Evolutionary conservation across 345 rosid genomes (phyloP).

Genomic region (Eucalyptus curtisii): DNA sequence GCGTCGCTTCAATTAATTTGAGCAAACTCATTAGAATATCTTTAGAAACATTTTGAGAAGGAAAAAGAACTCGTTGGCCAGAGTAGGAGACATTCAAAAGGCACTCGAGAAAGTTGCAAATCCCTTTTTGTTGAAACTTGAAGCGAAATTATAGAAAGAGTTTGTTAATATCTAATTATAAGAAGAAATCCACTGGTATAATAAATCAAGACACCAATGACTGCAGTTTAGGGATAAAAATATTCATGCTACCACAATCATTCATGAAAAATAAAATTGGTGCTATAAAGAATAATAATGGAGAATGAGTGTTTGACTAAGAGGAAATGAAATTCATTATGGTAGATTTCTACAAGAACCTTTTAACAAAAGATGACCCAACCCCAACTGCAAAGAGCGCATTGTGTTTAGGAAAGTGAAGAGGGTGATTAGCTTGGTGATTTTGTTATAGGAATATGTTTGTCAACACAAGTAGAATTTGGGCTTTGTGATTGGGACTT

Average conservation of each 20-base stretch:
- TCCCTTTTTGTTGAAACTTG: not conserved
- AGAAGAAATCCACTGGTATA: not conserved
- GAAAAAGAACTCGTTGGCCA: not conserved
- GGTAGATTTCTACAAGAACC: not conserved
- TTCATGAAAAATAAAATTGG: not conserved
- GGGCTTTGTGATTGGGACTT: not conserved
- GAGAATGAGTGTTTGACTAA: not conserved
- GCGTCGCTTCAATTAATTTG: no score
- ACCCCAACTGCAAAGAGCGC: not conserved
- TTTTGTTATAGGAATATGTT: not conserved
- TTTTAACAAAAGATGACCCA: not conserved
- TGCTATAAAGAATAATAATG: not conserved
- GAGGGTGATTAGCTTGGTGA: not conserved
- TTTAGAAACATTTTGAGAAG: not conserved
- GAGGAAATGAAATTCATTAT: not conserved
- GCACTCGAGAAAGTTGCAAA: not conserved
- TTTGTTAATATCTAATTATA: not conserved
- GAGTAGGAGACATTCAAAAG: not conserved
- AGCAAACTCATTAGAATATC: not conserved
- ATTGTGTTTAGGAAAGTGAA: not conserved
- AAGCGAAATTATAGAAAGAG: not conserved
- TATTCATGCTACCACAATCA: not conserved
- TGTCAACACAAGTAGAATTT: not conserved
- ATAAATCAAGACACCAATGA: not conserved
- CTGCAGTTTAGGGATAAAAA: not conserved